These are phyloP conservation scores for Singerocomus inundabilis DNA, from an alignment of 1,284 basidiomycete species.

Conservation along the genomic window DNA sequence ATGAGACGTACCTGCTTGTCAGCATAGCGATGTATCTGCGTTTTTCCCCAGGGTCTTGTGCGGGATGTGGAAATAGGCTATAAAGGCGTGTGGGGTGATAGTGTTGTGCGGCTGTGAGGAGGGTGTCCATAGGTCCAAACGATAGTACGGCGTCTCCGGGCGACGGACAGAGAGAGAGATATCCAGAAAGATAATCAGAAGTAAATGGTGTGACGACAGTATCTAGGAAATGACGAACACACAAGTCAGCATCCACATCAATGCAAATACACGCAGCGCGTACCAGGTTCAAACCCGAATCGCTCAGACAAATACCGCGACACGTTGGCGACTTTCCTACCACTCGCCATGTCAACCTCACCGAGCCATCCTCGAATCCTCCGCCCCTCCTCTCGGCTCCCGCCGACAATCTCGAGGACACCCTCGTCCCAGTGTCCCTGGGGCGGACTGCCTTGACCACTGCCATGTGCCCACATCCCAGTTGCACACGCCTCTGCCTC, in stretches of 20 bases:
- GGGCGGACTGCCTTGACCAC: constrained; percentile 26
- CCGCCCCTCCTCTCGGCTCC: constrained; percentile 66
- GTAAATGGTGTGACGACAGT: constrained; percentile 74
- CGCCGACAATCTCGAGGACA: constrained; percentile 73
- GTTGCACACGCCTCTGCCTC: constrained; percentile 77
- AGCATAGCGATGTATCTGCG: constrained; percentile 68
- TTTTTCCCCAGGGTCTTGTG: constrained; percentile 70
- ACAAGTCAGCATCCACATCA: background rate
- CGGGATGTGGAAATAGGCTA: constrained; percentile 72
- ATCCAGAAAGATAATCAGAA: constrained; percentile 68
- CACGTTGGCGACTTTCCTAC: constrained; percentile 61
- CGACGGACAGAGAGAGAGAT: constrained; percentile 71
- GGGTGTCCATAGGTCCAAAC: constrained; percentile 75
- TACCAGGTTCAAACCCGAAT: constrained; percentile 76
- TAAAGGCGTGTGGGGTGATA: constrained; percentile 70
- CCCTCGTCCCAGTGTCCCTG: constrained; percentile 74
- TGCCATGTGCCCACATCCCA: constrained; percentile 65
- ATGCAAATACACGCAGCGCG: background rate
- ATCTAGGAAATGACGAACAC: constrained; percentile 45
- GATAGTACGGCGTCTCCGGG: constrained; percentile 68
- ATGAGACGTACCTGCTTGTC: constrained; percentile 53
- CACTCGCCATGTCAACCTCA: constrained; percentile 64
- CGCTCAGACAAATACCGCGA: constrained; percentile 74
- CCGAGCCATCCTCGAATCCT: constrained; percentile 72
- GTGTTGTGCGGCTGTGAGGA: constrained; percentile 69